Conservation (phyloP, 768 basidiomycete species). For the Suillus paluster region DNA sequence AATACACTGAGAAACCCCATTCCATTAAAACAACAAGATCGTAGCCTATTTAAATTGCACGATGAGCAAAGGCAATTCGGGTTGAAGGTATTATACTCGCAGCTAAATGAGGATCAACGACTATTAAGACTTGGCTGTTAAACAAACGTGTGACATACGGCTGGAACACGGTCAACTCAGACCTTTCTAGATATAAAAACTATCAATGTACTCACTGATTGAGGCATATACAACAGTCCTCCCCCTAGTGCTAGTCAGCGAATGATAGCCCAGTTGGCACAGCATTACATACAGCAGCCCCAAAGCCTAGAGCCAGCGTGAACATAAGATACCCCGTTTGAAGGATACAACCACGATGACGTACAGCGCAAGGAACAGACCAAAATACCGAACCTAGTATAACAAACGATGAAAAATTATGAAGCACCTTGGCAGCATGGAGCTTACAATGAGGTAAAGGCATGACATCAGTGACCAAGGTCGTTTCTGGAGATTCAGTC, state of each 20-base stretch:
- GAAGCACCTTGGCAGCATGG: neutral
- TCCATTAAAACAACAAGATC: neutral
- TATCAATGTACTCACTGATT: neutral
- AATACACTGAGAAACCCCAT: neutral
- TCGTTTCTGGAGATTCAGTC: neutral
- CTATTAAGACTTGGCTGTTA: neutral
- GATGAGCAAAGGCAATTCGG: neutral
- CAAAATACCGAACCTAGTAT: neutral
- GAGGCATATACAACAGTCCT: neutral
- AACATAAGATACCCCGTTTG: neutral
- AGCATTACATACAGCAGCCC: neutral
- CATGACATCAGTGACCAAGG: neutral
- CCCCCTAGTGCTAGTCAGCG: neutral
- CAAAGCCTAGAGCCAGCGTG: neutral
- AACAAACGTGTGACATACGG: neutral
- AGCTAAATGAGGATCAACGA: neutral
- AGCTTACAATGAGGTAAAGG: neutral
- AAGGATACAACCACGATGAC: neutral
- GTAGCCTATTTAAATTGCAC: neutral
- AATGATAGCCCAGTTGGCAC: neutral
- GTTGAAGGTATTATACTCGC: neutral
- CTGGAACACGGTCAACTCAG: neutral
- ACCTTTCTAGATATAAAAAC: neutral
- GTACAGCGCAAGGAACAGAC: constrained; percentile 3
- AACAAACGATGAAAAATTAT: neutral